These are phyloP conservation scores for Pythium rhizo-oryzae DNA, from an alignment of 352 stramenopile genomes.

Conservation along the genomic window DNA sequence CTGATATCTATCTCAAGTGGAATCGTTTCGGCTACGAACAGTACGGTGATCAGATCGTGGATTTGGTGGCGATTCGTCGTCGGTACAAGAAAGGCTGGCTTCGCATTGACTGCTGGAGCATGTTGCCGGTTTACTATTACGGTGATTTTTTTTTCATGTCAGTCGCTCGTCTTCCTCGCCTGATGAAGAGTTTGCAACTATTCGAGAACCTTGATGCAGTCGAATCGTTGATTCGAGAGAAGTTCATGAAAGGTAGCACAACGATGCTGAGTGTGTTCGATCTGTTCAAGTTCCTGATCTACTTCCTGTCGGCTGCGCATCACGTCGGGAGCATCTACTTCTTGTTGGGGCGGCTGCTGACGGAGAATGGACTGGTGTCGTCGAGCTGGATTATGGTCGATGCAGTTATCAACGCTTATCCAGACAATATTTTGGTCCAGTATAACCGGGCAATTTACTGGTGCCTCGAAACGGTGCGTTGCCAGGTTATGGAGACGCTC, in stretches of 20 bases:
- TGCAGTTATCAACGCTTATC: conserved; percentile 48
- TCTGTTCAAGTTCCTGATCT: conserved; percentile 32
- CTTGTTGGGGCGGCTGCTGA: conserved; percentile 25
- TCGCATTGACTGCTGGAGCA: conserved; percentile 30
- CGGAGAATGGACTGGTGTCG: conserved; percentile 2
- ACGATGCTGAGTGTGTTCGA: conserved; percentile 35
- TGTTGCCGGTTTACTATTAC: conserved; percentile 30
- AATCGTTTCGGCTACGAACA: conserved; percentile 28
- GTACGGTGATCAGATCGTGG: conserved; percentile 27
- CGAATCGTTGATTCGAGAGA: conserved; percentile 30
- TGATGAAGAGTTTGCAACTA: conserved; percentile 31
- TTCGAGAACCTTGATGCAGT: conserved; percentile 24
- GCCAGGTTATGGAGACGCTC: too few species aligned
- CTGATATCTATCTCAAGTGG: conserved; percentile 31
- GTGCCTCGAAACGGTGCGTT: conserved; percentile 61
- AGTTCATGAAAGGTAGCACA: conserved; percentile 27
- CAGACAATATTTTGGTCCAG: conserved; percentile 43
- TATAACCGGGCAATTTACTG: conserved; percentile 81
- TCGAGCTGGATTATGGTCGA: conserved; percentile 65
- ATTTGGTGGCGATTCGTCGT: conserved; percentile 20
- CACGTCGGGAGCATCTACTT: conserved; percentile 35
- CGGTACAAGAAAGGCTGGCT: conserved; percentile 31
- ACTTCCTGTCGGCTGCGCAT: conserved; percentile 34
- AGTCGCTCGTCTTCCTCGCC: conserved; percentile 20
- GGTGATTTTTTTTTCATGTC: conserved; percentile 25